A percentile compares a stretch with the other conserved stretches of the same genome.
These are phyloP conservation scores for Colletotrichum sp. DNA, from an alignment of 2,329 filamentous ascomycete species.

Conservation along the genomic window DNA sequence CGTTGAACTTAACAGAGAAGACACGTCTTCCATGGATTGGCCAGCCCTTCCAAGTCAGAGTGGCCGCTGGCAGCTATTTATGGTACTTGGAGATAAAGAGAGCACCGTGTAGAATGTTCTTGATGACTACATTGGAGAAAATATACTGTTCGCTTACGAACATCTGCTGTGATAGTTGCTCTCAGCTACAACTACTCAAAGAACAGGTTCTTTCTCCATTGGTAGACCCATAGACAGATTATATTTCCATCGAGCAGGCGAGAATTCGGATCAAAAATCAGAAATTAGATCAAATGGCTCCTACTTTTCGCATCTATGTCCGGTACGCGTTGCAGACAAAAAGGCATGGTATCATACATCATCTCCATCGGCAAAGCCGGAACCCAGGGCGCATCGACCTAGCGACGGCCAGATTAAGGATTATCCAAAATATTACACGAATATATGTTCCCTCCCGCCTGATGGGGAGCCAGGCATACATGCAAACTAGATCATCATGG, in stretches of 20 bases:
- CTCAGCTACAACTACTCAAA: neutral
- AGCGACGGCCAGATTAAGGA: neutral
- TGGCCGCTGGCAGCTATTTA: neutral
- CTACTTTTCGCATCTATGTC: neutral
- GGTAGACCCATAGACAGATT: neutral
- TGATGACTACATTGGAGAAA: rapidly evolving
- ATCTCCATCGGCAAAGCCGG: neutral
- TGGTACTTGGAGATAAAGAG: rapidly evolving
- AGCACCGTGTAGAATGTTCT: neutral
- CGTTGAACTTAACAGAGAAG: too few relatives aligned
- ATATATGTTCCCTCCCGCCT: neutral
- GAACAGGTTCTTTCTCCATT: neutral
- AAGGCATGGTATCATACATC: constrained; percentile 14
- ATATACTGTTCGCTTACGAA: neutral
- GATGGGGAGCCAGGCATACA: neutral
- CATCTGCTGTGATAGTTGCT: neutral
- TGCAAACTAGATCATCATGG: neutral
- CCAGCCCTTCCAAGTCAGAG: too few relatives aligned
- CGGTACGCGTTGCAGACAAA: neutral
- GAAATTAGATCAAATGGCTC: neutral
- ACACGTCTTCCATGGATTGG: too few relatives aligned
- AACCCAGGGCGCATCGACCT: neutral
- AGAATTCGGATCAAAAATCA: neutral
- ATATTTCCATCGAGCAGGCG: rapidly evolving
- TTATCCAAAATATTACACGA: constrained; percentile 9